Evolutionary conservation across 305 asterid genomes (phyloP), one percentile per base, ranked within the genome.

Genomic region (Stenogyne calaminthoides): DNA sequence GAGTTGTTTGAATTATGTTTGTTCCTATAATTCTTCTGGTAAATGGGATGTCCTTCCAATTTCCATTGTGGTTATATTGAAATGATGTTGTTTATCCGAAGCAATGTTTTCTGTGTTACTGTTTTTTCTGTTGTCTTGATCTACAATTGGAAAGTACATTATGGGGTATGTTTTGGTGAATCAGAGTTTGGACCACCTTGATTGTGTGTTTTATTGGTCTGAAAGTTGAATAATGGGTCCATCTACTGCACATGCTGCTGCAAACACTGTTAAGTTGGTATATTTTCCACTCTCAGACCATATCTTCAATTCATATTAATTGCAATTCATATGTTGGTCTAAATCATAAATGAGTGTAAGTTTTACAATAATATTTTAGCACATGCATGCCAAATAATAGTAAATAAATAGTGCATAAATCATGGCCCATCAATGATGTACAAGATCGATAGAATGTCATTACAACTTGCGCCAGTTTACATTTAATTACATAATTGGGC

Each of bases 401-500:
- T 39, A 39, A 39, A 39, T 39, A 0, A 7, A 9, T 8, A 5
- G 15, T 15, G 72, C 12, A 25, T 34, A 16, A 25, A 46, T 7
- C 4, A 5, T 36, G 59, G 61, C 67, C 71, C 51, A 55, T 18
- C 25, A 22, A 5, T 14, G 62, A 20, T 42, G 4, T 12, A 9
- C 55, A 39, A 16, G 29, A 51, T 15, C 39, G 29, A 52, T 25
- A 39, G 29, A 42, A 54, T 73, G 72, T 54, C 37, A 6, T 27
- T 27, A 0, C 72, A 22, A 25, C n/a, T 37, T 39, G 76, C 72
- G 55, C 70, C 76, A 74, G 58, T 25, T 47, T 44, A 7, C 9
- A 46, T 52, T 54, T 27, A 37, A 57, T 42, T 39, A 47, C 40
- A 40, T 14, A 27, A 70, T 67, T 74, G 80, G 75, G 80, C 76